Evolutionary conservation across 768 basidiomycete genomes (phyloP).

Genomic region (Suillus sp.): DNA sequence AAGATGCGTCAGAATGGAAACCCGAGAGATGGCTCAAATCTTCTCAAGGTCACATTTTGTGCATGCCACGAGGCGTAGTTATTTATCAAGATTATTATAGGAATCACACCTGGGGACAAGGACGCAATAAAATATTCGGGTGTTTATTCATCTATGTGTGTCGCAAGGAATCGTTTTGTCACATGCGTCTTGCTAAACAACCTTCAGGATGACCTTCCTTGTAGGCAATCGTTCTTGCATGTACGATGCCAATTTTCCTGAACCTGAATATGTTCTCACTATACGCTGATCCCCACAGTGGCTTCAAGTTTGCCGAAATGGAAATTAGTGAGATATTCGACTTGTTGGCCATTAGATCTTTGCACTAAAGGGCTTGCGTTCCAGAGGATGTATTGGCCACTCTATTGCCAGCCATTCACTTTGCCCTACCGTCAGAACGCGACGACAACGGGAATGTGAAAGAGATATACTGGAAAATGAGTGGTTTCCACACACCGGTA

Average conservation of each 20-base stretch:
- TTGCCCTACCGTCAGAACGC: constrained; percentile 22
- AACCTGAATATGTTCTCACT: background rate
- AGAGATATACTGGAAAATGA: constrained; percentile 30
- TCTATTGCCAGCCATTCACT: constrained; percentile 28
- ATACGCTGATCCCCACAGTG: constrained; percentile 10
- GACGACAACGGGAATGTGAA: constrained; percentile 18
- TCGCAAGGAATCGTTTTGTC: constrained; percentile 2
- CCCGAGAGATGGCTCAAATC: constrained; percentile 48
- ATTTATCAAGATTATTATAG: background rate
- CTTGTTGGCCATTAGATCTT: too few relatives aligned
- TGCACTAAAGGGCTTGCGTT: background rate
- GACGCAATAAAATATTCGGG: constrained; percentile 36
- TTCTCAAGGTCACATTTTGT: background rate
- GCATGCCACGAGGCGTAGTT: background rate
- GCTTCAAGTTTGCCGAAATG: constrained; percentile 49
- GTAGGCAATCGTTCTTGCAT: constrained; percentile 50
- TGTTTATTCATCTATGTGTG: constrained; percentile 48
- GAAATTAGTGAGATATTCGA: constrained; percentile 46
- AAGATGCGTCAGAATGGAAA: constrained; percentile 44
- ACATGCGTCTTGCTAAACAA: background rate
- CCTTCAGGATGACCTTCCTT: constrained; percentile 47
- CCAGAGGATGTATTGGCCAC: constrained; percentile 30
- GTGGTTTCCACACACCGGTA: constrained; percentile 29
- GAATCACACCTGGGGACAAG: constrained; percentile 11
- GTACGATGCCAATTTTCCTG: constrained; percentile 25